Base-by-base conservation (phyloP, 805 yeast genomes). In the Ogataea naganishii region DNA sequence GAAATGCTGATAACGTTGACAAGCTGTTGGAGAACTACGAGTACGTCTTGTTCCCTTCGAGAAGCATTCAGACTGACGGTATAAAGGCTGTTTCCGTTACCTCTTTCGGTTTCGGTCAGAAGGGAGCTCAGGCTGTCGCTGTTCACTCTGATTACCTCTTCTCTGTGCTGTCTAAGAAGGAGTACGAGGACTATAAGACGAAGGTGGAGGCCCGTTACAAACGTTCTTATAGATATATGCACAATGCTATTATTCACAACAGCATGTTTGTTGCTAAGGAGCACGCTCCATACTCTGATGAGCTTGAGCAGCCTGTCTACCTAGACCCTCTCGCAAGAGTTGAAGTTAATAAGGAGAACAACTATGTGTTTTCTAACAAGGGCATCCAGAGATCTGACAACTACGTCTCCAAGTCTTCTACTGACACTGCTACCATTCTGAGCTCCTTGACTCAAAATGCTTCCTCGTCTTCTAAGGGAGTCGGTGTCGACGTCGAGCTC, bases 71-170 rank as follows among this genome's bases (percentile, higher is more conserved):
- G 65, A 92, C 98, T 27, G 95, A 88, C 57, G 97, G 98, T 58
- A 72, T 92, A 56, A 92, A 89, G 70, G 99, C 99, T 37, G 94
- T 83, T 34, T 83, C 96, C 23, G 76, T 92, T 29, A 92, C 97
- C 5, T 92, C 99, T 3, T 92, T 92, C 58, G 99, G 99, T 59
- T 92, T 92, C 58, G 99, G 99, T 57, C 99, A 92, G 68, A 92
- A 92, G 72, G 99, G 99, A 66, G 98, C 86, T 34, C 95, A 86
- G 60, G 96, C 95, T 27, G 62, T 92, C 56, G 81, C 77, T 33
- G 70, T 92, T 40, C 94, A 89, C 64, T 82, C 96, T 38, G 96
- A 89, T 62, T 92, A 86, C 73, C 69, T 94, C 61, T 85, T 64
- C 56, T 94, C 94, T 37, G 76, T 84, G 20, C 69, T 92, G 52